phyloP scores from a whole-genome alignment of 177 flowering plant genomes.

The Vitis hybrid region DNA sequence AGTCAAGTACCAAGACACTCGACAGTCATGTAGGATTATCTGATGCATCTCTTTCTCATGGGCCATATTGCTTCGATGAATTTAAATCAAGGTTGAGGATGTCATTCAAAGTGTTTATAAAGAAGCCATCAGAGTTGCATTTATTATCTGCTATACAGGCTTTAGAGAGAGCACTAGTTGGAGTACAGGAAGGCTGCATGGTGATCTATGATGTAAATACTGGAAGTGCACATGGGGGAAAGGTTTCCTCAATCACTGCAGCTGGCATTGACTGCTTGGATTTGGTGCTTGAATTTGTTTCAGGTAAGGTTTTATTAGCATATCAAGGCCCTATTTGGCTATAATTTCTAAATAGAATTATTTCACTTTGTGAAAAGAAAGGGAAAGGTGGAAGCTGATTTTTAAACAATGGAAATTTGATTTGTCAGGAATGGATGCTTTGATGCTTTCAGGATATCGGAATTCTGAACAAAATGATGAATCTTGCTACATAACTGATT shows the following conservation, averaged over 20 bases:
- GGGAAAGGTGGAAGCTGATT: no score
- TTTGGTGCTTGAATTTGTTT: slow-evolving; percentile 67
- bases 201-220: slow-evolving; percentile 45
- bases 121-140: slow-evolving; percentile 57
- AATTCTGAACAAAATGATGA: no score
- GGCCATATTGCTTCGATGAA: slow-evolving; percentile 42
- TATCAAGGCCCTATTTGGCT: not conserved
- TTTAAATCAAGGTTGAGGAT: slow-evolving; percentile 64
- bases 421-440: no score
- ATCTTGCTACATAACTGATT: no score
- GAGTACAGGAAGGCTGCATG: slow-evolving; percentile 48
- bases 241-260: slow-evolving; percentile 63
- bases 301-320: slow-evolving; percentile 50
- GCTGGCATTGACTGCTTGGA: slow-evolving; percentile 88
- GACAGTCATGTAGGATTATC: slow-evolving; percentile 20
- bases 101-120: slow-evolving; percentile 62
- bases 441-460: no score
- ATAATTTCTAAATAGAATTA: not conserved
- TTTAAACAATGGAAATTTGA: no score
- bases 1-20: slow-evolving; percentile 56
- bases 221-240: slow-evolving; percentile 57
- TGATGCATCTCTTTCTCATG: slow-evolving; percentile 24
- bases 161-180: slow-evolving; percentile 82
- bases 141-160: slow-evolving; percentile 56
- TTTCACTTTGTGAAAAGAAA: no score